Base-by-base conservation (phyloP, 108 stramenopile species). In the Aurantiochytrium sp. region DNA sequence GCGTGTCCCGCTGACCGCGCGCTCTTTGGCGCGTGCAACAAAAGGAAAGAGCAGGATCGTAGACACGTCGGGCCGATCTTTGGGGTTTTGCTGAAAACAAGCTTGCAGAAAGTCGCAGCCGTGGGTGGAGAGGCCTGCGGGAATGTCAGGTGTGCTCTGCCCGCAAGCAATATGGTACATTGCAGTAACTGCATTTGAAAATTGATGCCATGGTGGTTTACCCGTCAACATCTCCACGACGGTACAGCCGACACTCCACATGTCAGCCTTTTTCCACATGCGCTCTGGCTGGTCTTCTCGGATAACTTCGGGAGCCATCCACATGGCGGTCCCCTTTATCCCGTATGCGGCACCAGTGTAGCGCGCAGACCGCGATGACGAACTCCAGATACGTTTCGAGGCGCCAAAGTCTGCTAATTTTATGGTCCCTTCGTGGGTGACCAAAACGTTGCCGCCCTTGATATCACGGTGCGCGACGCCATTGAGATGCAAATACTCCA, bases 281-380 rank as follows among this genome's bases (percentile, higher is more conserved):
- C 42, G 23, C 19, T 53, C 57, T 16, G 44, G n/a, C 29, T 76
- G 57, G 16, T 91, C 60, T 5, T 71, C 58, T 58, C 89, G 47
- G 43, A 94, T 93, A 49, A 95, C 94, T 87, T 95, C 94, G 4
- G 95, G 95, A 5, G 95, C 95, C 95, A 95, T 95, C 93, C 94
- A 95, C 53, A 94, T 90, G 28, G 95, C 93, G 4, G 94, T 95
- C 18, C 95, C 95, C 88, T 94, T 95, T 25, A 94, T 73, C 57
- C 94, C 93, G 53, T 16, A 23, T 42, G 57, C 18, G 25, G 18
- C 51, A 19, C 89, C 58, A 8, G 53, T 12, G 25, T 42, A 42
- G 12, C 35, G 16, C 35, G 60, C 60, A 18, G 88, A 19, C 19
- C 60, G 60, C 14, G 53, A 28, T 19, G 51, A 44, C 21, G 73